A percentile compares a stretch with the other conserved stretches of the same genome.
Evolutionary conservation across 2,329 filamentous ascomycete genomes (phyloP).

Genomic region (Aureobasidium sp.): DNA sequence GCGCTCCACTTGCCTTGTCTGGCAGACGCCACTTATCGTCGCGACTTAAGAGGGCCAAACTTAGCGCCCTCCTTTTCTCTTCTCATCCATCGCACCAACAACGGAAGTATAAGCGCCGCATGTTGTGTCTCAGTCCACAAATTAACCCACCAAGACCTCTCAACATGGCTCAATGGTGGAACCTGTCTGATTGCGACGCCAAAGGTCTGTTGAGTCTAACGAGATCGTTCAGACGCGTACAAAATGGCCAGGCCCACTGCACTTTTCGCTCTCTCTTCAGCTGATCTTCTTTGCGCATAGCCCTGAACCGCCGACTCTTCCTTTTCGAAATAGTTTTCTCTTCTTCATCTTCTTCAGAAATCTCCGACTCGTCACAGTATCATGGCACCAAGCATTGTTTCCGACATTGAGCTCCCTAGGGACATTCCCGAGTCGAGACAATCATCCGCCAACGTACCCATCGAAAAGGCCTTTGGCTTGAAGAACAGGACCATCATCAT

Average conservation of each 20-base stretch:
- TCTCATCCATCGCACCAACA: neutral
- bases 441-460: constrained; percentile 21
- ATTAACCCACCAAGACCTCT: neutral
- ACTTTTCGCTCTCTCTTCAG: neutral
- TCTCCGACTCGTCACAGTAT: neutral
- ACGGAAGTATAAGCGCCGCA: neutral
- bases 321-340: neutral
- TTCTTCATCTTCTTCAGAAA: too few species aligned
- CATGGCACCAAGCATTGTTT: constrained; percentile 24
- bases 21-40: neutral
- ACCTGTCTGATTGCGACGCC: neutral
- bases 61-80: neutral
- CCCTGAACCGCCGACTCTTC: neutral
- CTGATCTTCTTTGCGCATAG: neutral
- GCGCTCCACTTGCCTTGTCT: neutral
- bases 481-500: constrained; percentile 65
- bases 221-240: neutral
- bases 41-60: neutral
- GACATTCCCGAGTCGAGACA: constrained; percentile 22
- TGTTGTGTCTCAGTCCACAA: neutral
- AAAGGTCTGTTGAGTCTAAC: neutral
- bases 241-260: neutral
- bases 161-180: neutral
- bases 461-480: constrained; percentile 30
- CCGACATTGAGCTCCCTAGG: constrained; percentile 21